These are phyloP conservation scores for Calocera cornea DNA, from an alignment of 768 basidiomycete genomes.

Conservation along the genomic window DNA sequence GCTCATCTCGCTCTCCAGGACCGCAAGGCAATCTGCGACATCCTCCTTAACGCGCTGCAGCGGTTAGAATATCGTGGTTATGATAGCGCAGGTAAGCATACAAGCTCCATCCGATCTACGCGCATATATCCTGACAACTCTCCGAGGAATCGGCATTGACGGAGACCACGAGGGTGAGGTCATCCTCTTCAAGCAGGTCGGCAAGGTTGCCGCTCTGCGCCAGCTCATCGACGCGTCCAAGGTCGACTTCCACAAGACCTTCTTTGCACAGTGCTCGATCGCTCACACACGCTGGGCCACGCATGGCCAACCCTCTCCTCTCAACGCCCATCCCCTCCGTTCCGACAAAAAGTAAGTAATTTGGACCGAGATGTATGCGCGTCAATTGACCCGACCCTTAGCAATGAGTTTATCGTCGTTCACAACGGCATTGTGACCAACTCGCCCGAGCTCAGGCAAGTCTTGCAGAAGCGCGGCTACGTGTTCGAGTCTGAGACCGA, in stretches of 20 bases:
- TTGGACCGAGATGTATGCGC: background rate
- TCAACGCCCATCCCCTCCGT: conserved; percentile 35
- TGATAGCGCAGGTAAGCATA: conserved; percentile 57
- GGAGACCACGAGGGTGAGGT: conserved; percentile 27
- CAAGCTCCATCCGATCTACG: background rate
- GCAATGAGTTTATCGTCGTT: conserved; percentile 72
- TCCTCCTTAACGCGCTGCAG: conserved; percentile 78
- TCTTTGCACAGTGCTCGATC: conserved; percentile 30
- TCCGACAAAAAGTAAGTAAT: conserved; percentile 17
- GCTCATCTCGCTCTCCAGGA: conserved; percentile 28
- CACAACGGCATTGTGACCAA: conserved; percentile 99
- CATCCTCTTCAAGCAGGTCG: conserved; percentile 33
- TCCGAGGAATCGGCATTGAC: conserved; percentile 31
- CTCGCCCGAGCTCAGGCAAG: conserved; percentile 70
- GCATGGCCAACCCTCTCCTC: conserved; percentile 28
- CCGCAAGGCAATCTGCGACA: conserved; percentile 81
- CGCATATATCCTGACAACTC: background rate
- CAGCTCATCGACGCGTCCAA: conserved; percentile 19
- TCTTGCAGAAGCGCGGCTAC: conserved; percentile 92
- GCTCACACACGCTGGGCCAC: conserved; percentile 37
- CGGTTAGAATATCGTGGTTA: conserved; percentile 98
- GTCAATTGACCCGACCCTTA: background rate
- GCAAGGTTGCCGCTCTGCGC: conserved; percentile 30
- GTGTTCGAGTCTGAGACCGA: conserved; percentile 91
- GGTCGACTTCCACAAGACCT: conserved; percentile 25